Percentiles rank a stretch among this genome's conserved stretches.
phyloP scores from a whole-genome alignment of 1,284 basidiomycete species.

The Violaceomyces palustris region DNA sequence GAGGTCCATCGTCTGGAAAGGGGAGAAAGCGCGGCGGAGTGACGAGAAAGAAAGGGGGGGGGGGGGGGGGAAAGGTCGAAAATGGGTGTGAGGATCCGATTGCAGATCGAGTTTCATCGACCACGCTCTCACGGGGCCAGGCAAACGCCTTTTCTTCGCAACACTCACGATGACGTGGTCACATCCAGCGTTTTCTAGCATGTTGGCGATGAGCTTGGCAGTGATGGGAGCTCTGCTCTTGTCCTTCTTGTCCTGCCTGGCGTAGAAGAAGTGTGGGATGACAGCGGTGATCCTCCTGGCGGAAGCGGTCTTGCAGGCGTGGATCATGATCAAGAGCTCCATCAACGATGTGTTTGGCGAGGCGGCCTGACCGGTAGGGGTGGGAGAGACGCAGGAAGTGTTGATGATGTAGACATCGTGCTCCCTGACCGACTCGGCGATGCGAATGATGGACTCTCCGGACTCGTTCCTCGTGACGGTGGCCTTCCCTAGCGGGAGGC shows the following conservation, averaged over 20 bases:
- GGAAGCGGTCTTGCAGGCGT: slow-evolving; percentile 82
- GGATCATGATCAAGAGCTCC: slow-evolving; percentile 99
- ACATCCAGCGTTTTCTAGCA: slow-evolving; percentile 94
- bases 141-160: too few species aligned
- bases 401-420: slow-evolving; percentile 99
- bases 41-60: not conserved
- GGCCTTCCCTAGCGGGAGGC: slow-evolving; percentile 53
- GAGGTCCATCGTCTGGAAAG: slow-evolving; percentile 55
- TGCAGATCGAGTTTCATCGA: too few species aligned
- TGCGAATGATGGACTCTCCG: slow-evolving; percentile 86
- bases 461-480: slow-evolving; percentile 82
- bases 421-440: slow-evolving; percentile 91
- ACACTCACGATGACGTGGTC: slow-evolving; percentile 92
- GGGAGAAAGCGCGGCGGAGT: not conserved
- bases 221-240: slow-evolving; percentile 98
- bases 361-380: slow-evolving; percentile 28
- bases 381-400: slow-evolving; percentile 70
- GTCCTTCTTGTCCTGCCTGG: slow-evolving; percentile 90
- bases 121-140: not conserved
- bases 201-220: slow-evolving; percentile 97
- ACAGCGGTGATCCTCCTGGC: slow-evolving; percentile 95
- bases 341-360: slow-evolving; percentile 67
- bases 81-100: too few species aligned
- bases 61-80: too few species aligned
- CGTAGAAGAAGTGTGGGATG: slow-evolving; percentile 53